These are phyloP conservation scores for Pleurotus ostreatus DNA, from an alignment of 768 basidiomycete species.

Conservation along the genomic window DNA sequence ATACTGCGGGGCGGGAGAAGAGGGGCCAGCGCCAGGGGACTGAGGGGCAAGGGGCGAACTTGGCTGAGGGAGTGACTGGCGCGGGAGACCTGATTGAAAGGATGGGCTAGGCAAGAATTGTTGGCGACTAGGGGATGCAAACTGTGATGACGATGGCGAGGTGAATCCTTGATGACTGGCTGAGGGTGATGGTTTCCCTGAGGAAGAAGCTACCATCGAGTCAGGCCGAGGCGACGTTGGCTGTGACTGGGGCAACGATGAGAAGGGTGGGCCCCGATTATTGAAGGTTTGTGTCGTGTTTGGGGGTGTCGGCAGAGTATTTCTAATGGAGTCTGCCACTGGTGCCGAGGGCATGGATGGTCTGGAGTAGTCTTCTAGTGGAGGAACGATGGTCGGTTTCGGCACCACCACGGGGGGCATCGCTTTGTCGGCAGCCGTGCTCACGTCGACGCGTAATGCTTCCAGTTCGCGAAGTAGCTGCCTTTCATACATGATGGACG, in stretches of 20 bases:
- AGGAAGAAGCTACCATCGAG: slow-evolving; percentile 10
- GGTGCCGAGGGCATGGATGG: slow-evolving; percentile 17
- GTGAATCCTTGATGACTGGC: not conserved
- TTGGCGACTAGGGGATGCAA: slow-evolving; percentile 1
- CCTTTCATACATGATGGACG: slow-evolving; percentile 88
- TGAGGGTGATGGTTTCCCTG: slow-evolving; percentile 6
- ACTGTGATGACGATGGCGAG: slow-evolving; percentile 4
- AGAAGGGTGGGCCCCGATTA: not conserved
- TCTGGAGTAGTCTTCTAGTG: slow-evolving; percentile 57
- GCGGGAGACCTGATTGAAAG: slow-evolving; percentile 14
- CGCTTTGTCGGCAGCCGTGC: slow-evolving; percentile 56
- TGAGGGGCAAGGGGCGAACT: slow-evolving; percentile 30
- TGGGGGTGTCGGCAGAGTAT: not conserved
- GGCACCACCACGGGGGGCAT: slow-evolving; percentile 44
- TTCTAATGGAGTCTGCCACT: not conserved
- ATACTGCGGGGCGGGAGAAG: slow-evolving; percentile 33
- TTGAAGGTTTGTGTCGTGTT: slow-evolving; percentile 9
- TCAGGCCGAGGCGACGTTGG: slow-evolving; percentile 2
- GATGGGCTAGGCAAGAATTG: slow-evolving; percentile 8
- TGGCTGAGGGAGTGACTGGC: slow-evolving; percentile 22
- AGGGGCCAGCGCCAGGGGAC: slow-evolving; percentile 55
- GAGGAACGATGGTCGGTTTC: slow-evolving; percentile 57
- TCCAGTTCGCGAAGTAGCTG: slow-evolving; percentile 88
- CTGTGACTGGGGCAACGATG: not conserved
- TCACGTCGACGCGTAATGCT: slow-evolving; percentile 73